Base-by-base conservation (phyloP, 352 stramenopile species). In the Globisporangium emineosum region DNA sequence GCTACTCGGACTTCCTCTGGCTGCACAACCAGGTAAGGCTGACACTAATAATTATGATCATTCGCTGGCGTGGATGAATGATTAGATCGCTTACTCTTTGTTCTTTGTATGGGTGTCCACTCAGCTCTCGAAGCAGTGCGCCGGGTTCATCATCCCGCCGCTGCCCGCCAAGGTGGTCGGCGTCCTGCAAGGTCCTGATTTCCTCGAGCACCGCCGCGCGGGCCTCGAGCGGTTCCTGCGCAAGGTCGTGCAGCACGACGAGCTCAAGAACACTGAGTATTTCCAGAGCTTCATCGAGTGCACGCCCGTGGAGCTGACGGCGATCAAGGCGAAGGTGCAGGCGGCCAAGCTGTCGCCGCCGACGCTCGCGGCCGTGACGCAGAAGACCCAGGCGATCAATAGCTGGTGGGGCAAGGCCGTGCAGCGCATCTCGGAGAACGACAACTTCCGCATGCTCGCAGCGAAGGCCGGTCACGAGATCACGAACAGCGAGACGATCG, bases 1-100 rank as follows among this genome's bases (percentile, higher is more conserved):
- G 86, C 51, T 94, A 93, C 73, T 91, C 83, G 64, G 86, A 94
- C 71, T 94, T 94, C 69, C 72, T 90, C 33, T 94, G 86, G 86
- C 71, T 94, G 49, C 83, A 94, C 69, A 71, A 83, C 47, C 81
- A 89, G 69, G 64, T 83, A 49, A 23, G 40, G 5, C 40, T 23
- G n/a, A n/a, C n/a, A n/a, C n/a, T n/a, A n/a, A n/a, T n/a, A n/a
- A n/a, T n/a, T n/a, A n/a, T n/a, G n/a, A n/a, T n/a, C n/a, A n/a
- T n/a, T n/a, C n/a, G n/a, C n/a, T n/a, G n/a, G n/a, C n/a, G n/a
- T n/a, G n/a, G 50, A 19, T 56, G 23, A 5, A 9, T 32, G 25
- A 17, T 29, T 27, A 17, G 27, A 17, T 57, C 51, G 9, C 51
- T 57, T 15, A 57, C 51, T 1, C 5, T 56, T 32, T 8, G 15